phyloP scores from a whole-genome alignment of 2,329 filamentous ascomycete genomes.

The Penicillium oxalicum region DNA sequence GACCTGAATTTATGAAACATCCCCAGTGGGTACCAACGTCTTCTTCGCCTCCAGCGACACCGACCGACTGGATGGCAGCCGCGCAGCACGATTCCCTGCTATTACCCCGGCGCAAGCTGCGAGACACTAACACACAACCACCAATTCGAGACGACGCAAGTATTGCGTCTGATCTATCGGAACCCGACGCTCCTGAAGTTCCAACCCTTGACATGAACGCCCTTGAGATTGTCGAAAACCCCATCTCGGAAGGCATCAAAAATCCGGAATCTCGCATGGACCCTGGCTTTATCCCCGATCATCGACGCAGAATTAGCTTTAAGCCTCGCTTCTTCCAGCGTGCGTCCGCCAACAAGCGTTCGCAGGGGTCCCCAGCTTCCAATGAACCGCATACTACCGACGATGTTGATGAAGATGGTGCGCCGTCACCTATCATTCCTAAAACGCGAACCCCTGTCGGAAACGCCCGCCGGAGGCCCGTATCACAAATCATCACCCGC shows the following conservation, averaged over 20 bases:
- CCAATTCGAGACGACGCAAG: slow-evolving; percentile 25
- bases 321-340: slow-evolving; percentile 34
- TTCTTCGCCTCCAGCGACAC: slow-evolving; percentile 27
- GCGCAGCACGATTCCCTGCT: slow-evolving; percentile 25
- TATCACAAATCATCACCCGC: slow-evolving; percentile 12
- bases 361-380: slow-evolving; percentile 21
- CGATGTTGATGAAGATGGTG: slow-evolving; percentile 23
- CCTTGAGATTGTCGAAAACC: slow-evolving; percentile 25
- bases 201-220: slow-evolving; percentile 29
- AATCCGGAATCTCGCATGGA: slow-evolving; percentile 16
- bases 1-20: slow-evolving; percentile 7
- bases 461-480: slow-evolving; percentile 7
- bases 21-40: slow-evolving; percentile 17
- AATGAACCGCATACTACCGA: slow-evolving; percentile 18
- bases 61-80: slow-evolving; percentile 40
- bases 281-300: slow-evolving; percentile 14
- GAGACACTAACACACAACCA: slow-evolving; percentile 16
- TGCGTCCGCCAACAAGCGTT: slow-evolving; percentile 18
- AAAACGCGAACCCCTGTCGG: slow-evolving; percentile 22
- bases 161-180: slow-evolving; percentile 21
- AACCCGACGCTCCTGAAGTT: slow-evolving; percentile 22
- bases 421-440: slow-evolving; percentile 31
- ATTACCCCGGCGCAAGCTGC: slow-evolving; percentile 12
- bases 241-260: slow-evolving; percentile 3
- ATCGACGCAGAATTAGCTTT: slow-evolving; percentile 32